These are phyloP conservation scores for Penicillium crystallinum DNA, from an alignment of 495 filamentous ascomycete genomes.

Conservation along the genomic window DNA sequence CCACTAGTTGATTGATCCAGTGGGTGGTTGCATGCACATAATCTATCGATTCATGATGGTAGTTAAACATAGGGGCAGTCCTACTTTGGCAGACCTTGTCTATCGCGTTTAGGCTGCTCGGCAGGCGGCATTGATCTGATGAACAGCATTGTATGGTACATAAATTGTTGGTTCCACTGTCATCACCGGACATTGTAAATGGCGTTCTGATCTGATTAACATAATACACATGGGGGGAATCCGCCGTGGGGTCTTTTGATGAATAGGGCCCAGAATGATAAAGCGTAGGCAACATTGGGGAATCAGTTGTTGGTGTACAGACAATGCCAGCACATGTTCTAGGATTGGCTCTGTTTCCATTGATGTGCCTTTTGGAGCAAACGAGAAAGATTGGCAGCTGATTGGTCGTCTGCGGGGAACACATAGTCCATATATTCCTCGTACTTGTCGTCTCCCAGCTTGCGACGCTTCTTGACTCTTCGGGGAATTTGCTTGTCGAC, in stretches of 20 bases:
- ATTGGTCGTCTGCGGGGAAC: constrained; percentile 93
- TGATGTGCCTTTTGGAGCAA: constrained; percentile 77
- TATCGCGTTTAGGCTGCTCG: background rate
- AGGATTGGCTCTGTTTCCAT: constrained; percentile 66
- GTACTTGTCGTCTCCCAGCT: constrained; percentile 88
- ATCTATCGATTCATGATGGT: no score
- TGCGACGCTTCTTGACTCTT: constrained; percentile 88
- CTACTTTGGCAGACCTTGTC: background rate
- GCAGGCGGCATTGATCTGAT: background rate
- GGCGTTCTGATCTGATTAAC: background rate
- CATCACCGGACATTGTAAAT: background rate
- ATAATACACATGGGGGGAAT: background rate
- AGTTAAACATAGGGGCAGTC: no score
- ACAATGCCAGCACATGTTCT: background rate
- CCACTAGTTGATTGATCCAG: no score
- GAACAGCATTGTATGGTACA: background rate
- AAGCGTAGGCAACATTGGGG: background rate
- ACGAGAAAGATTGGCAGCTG: constrained; percentile 75
- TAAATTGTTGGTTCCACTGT: background rate
- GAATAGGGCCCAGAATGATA: background rate
- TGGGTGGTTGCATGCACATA: no score
- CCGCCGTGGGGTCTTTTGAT: background rate
- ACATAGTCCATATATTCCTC: constrained; percentile 98
- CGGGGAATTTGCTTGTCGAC: constrained; percentile 92
- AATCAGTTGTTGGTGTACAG: background rate